phyloP scores from a whole-genome alignment of 768 basidiomycete genomes.

The Suillus subaureus region DNA sequence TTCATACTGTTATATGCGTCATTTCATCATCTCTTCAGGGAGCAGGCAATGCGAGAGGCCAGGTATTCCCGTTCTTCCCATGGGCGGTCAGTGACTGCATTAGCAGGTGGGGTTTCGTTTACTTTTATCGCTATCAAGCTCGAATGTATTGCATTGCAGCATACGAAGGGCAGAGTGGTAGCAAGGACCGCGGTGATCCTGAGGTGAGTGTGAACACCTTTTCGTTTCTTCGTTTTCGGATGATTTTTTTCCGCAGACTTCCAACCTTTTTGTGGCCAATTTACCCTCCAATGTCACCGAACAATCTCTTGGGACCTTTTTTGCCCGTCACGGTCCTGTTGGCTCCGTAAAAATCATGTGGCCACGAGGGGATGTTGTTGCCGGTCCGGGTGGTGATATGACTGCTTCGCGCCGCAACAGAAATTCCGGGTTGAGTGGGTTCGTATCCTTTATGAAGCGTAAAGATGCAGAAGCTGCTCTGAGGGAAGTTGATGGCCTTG shows the following conservation, averaged over 20 bases:
- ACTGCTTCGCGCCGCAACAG: slow-evolving; percentile 69
- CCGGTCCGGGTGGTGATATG: slow-evolving; percentile 76
- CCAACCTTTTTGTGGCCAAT: slow-evolving; percentile 96
- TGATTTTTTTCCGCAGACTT: slow-evolving; percentile 56
- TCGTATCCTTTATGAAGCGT: slow-evolving; percentile 95
- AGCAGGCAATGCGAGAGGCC: slow-evolving; percentile 90
- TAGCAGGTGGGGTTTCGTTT: slow-evolving; percentile 66
- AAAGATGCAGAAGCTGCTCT: slow-evolving; percentile 89
- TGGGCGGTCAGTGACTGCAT: slow-evolving; percentile 82
- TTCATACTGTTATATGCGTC: not conserved
- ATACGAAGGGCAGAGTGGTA: slow-evolving; percentile 89
- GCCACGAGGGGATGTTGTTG: slow-evolving; percentile 80
- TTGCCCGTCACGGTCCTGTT: slow-evolving; percentile 90
- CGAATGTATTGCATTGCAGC: slow-evolving; percentile 42
- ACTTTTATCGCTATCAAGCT: not conserved
- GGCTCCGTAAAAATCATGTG: slow-evolving; percentile 98
- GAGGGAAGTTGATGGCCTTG: slow-evolving; percentile 87
- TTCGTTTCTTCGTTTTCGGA: slow-evolving; percentile 1
- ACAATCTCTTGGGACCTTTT: slow-evolving; percentile 83
- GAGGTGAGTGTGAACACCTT: slow-evolving; percentile 51
- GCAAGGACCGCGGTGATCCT: slow-evolving; percentile 86
- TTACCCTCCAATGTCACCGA: slow-evolving; percentile 88
- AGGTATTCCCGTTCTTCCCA: slow-evolving; percentile 72
- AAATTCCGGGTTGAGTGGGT: slow-evolving; percentile 85
- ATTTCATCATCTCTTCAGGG: slow-evolving; percentile 49